These are phyloP conservation scores for Leucoagaricus sp. DNA, from an alignment of 1,284 basidiomycete genomes.

Conservation along the genomic window DNA sequence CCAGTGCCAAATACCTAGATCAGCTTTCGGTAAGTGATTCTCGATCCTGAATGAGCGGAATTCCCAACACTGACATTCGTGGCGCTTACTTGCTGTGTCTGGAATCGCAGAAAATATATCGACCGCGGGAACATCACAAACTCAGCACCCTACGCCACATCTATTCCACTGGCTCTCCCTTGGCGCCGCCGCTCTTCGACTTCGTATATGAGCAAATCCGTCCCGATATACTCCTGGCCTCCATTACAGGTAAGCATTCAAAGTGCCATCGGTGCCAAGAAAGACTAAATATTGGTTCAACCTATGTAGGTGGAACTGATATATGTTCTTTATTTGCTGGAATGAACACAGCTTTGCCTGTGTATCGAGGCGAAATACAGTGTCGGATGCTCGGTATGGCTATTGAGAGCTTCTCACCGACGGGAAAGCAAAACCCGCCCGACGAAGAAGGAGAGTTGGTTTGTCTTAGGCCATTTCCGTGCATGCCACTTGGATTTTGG, in stretches of 20 bases:
- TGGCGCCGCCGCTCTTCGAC: conserved; percentile 76
- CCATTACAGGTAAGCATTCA: conserved; percentile 66
- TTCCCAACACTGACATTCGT: conserved; percentile 6
- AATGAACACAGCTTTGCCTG: conserved; percentile 77
- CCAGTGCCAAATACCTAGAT: conserved; percentile 82
- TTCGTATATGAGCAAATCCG: conserved; percentile 77
- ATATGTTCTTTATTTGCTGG: conserved; percentile 89
- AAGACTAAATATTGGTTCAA: conserved; percentile 14
- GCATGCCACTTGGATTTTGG: conserved; percentile 87
- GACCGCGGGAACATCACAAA: conserved; percentile 64
- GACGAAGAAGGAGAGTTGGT: conserved; percentile 68
- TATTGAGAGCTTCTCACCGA: conserved; percentile 53
- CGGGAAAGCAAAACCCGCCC: conserved; percentile 44
- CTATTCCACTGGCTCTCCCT: conserved; percentile 83
- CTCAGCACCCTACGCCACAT: conserved; percentile 70
- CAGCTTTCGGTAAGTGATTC: conserved; percentile 61
- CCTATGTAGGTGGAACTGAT: conserved; percentile 70
- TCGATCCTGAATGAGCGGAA: conserved; percentile 2
- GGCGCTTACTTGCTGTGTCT: conserved; percentile 10
- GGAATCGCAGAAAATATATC: conserved; percentile 57
- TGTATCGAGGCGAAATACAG: conserved; percentile 86
- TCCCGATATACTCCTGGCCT: conserved; percentile 69
- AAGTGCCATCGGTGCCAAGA: not conserved
- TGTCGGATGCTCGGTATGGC: conserved; percentile 86
- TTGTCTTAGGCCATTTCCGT: conserved; percentile 82